These are phyloP conservation scores for Starmerella sp. DNA, from an alignment of 805 yeast species.

Conservation along the genomic window DNA sequence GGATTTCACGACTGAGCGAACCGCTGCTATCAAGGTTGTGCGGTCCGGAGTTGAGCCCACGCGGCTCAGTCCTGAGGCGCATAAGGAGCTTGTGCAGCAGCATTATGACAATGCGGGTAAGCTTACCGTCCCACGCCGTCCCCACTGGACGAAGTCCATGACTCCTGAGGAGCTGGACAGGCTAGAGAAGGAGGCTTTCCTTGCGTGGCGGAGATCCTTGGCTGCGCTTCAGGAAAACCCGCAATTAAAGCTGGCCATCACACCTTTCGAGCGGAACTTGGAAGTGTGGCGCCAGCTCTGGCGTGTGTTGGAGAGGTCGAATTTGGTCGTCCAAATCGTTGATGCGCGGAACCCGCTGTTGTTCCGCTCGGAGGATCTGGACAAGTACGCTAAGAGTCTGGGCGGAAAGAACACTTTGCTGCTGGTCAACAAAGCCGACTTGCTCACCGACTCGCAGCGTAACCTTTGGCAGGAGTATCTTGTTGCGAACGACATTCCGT, in stretches of 20 bases:
- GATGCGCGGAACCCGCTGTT: slow-evolving; percentile 92
- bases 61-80: slow-evolving; percentile 38
- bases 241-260: slow-evolving; percentile 55
- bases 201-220: slow-evolving; percentile 86
- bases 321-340: slow-evolving; percentile 88
- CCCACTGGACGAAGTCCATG: slow-evolving; percentile 65
- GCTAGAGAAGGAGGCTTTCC: slow-evolving; percentile 78
- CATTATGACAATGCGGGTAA: slow-evolving; percentile 43
- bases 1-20: slow-evolving; percentile 87
- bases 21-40: slow-evolving; percentile 72
- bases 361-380: slow-evolving; percentile 82
- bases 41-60: slow-evolving; percentile 39
- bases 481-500: slow-evolving; percentile 53
- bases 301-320: slow-evolving; percentile 95
- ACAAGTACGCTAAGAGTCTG: slow-evolving; percentile 65
- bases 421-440: slow-evolving; percentile 87
- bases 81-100: slow-evolving; percentile 44
- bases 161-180: slow-evolving; percentile 70
- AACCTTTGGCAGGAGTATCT: slow-evolving; percentile 80
- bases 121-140: slow-evolving; percentile 87
- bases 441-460: slow-evolving; percentile 68
- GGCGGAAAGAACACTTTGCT: slow-evolving; percentile 64
- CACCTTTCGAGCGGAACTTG: slow-evolving; percentile 93
- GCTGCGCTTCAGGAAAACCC: slow-evolving; percentile 76
- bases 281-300: slow-evolving; percentile 98